Percentiles rank a stretch among this genome's conserved stretches.
phyloP scores from a whole-genome alignment of 2,329 filamentous ascomycete species.

The Nannizziopsis barbatae region DNA sequence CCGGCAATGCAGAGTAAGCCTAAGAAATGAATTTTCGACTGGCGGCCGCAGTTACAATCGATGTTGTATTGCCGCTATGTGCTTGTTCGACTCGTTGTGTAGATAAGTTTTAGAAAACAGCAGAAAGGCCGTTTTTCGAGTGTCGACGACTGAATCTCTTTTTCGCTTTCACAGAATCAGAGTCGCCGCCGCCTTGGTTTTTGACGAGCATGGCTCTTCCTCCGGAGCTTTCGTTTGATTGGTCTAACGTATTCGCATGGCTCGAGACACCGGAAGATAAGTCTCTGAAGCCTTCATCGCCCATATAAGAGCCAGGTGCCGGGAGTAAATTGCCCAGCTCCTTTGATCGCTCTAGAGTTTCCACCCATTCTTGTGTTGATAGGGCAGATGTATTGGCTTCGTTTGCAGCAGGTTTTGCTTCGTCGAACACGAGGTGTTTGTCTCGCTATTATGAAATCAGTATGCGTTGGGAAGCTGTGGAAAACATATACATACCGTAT shows the following conservation, averaged over 20 bases:
- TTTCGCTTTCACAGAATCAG: constrained; percentile 46
- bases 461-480: neutral
- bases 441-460: constrained; percentile 50
- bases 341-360: constrained; percentile 72
- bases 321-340: constrained; percentile 66
- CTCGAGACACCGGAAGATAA: constrained; percentile 64
- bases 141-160: constrained; percentile 80
- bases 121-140: constrained; percentile 85
- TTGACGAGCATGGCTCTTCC: constrained; percentile 38
- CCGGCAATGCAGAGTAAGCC: constrained; percentile 10
- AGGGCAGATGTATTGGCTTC: constrained; percentile 54
- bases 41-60: neutral
- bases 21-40: constrained; percentile 9
- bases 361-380: constrained; percentile 82
- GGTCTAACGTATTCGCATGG: constrained; percentile 37
- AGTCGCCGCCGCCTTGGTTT: constrained; percentile 33
- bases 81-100: too few species aligned
- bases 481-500: constrained; percentile 60
- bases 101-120: constrained; percentile 55
- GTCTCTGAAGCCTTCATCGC: constrained; percentile 56
- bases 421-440: constrained; percentile 86
- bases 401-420: constrained; percentile 61
- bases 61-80: neutral
- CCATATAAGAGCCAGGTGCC: constrained; percentile 50
- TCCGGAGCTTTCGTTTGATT: constrained; percentile 30